Conservation (phyloP, 176 grass and related monocot species). For the Aegilops umbellulata region DNA sequence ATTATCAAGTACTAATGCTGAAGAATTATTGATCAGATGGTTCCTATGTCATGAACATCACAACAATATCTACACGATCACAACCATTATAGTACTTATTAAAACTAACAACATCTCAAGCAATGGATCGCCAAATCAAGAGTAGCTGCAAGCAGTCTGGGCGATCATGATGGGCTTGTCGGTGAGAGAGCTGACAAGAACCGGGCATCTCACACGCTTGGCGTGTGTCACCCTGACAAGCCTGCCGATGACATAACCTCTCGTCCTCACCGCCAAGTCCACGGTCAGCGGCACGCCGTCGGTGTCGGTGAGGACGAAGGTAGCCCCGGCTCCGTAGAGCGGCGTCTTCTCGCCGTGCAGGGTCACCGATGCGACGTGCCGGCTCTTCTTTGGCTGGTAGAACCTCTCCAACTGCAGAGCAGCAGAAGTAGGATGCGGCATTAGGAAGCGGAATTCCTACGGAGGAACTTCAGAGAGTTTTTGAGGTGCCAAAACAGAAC, state of each 20-base stretch:
- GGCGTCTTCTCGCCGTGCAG: constrained; percentile 74
- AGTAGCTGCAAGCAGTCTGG: constrained; percentile 43
- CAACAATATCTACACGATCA: not conserved
- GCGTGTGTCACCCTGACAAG: constrained; percentile 76
- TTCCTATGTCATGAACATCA: not conserved
- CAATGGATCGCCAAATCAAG: not conserved
- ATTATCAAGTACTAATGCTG: not conserved
- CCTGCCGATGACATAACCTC: constrained; percentile 75
- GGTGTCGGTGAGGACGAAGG: constrained; percentile 36
- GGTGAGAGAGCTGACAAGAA: constrained; percentile 38
- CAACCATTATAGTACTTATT: too few relatives aligned
- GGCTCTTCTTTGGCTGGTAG: constrained; percentile 81
- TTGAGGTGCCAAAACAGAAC: not conserved
- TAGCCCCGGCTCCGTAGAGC: constrained; percentile 78
- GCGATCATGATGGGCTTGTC: constrained; percentile 58
- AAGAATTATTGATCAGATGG: not conserved
- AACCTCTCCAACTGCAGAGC: constrained; percentile 59
- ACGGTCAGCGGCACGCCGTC: constrained; percentile 59
- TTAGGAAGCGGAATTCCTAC: not conserved
- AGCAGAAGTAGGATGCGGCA: not conserved
- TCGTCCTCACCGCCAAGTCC: constrained; percentile 40
- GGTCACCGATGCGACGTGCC: constrained; percentile 25
- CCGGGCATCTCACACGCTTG: constrained; percentile 44
- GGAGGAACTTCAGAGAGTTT: not conserved
- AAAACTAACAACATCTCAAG: not conserved